phyloP scores from a whole-genome alignment of 2,329 filamentous ascomycete species.

The Penicillium verrucosum region DNA sequence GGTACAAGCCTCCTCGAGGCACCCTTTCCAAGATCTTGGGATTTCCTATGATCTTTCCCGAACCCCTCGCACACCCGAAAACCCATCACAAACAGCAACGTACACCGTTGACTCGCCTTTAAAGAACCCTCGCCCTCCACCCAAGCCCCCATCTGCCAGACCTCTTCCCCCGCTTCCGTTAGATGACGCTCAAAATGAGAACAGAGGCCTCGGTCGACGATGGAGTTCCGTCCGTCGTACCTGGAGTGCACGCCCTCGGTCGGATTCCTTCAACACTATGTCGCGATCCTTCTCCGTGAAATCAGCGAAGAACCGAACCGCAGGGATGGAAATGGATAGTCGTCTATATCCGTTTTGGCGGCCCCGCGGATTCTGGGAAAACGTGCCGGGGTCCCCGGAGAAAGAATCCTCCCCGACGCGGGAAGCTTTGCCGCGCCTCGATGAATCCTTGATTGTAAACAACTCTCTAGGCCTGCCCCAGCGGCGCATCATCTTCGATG shows the following conservation, averaged over 20 bases:
- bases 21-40: slow-evolving; percentile 26
- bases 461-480: slow-evolving; percentile 57
- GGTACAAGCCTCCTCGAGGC: slow-evolving; percentile 31
- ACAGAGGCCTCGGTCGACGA: slow-evolving; percentile 27
- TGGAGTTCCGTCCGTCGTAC: slow-evolving; percentile 40
- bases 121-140: slow-evolving; percentile 56
- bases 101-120: slow-evolving; percentile 54
- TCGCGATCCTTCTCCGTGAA: slow-evolving; percentile 40
- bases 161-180: slow-evolving; percentile 55
- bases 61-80: slow-evolving; percentile 29
- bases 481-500: slow-evolving; percentile 45
- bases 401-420: slow-evolving; percentile 39
- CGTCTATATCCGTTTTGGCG: slow-evolving; percentile 61
- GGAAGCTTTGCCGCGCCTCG: slow-evolving; percentile 19
- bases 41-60: slow-evolving; percentile 11
- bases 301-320: slow-evolving; percentile 43
- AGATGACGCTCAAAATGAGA: slow-evolving; percentile 30
- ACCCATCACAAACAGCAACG: slow-evolving; percentile 10
- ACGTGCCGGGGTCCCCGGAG: slow-evolving; percentile 41
- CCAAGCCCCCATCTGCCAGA: slow-evolving; percentile 55
- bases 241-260: slow-evolving; percentile 36
- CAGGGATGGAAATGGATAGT: slow-evolving; percentile 45
- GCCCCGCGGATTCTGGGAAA: slow-evolving; percentile 62
- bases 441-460: slow-evolving; percentile 47
- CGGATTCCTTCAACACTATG: slow-evolving; percentile 40